These are phyloP conservation scores for Saccharomycopsis guyanensis DNA, from an alignment of 805 yeast genomes.

Conservation along the genomic window DNA sequence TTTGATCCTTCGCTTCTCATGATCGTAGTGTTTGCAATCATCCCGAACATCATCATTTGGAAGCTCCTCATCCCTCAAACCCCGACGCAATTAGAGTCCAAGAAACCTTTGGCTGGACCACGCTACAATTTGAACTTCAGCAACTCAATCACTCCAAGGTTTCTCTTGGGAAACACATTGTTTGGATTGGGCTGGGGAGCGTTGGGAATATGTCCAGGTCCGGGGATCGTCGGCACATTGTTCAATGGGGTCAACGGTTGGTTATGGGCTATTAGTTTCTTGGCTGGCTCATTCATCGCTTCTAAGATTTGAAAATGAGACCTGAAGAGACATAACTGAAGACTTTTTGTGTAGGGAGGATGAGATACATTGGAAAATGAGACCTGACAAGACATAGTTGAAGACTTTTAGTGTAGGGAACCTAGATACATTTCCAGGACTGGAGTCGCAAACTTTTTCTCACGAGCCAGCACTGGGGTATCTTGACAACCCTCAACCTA, in stretches of 20 bases:
- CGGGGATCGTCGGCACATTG: slow-evolving; percentile 33
- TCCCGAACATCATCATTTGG: slow-evolving; percentile 40
- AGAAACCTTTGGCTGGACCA: slow-evolving; percentile 3
- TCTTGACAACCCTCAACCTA: too few relatives aligned
- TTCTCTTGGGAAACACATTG: slow-evolving; percentile 35
- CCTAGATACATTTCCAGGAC: too few relatives aligned
- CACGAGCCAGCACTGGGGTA: too few relatives aligned
- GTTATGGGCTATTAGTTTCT: slow-evolving; percentile 27
- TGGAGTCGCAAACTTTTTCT: too few relatives aligned
- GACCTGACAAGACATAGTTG: too few relatives aligned
- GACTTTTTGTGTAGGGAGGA: too few relatives aligned
- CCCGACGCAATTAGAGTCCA: slow-evolving; percentile 1
- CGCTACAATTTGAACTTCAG: slow-evolving; percentile 25
- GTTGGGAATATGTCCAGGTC: slow-evolving; percentile 47
- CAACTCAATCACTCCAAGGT: slow-evolving; percentile 25
- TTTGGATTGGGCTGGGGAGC: slow-evolving; percentile 51
- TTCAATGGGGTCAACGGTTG: slow-evolving; percentile 25
- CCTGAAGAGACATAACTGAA: too few relatives aligned
- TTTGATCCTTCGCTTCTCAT: slow-evolving; percentile 42
- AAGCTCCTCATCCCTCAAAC: slow-evolving; percentile 22
- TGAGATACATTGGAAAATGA: too few relatives aligned
- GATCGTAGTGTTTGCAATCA: slow-evolving; percentile 36
- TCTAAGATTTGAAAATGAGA: neutral
- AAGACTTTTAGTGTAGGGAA: too few relatives aligned
- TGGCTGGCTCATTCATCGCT: slow-evolving; percentile 25